Percentiles rank a stretch among this genome's conserved stretches.
Evolutionary conservation across 345 rosid species (phyloP).

Genomic region (Corchorus capsularis): DNA sequence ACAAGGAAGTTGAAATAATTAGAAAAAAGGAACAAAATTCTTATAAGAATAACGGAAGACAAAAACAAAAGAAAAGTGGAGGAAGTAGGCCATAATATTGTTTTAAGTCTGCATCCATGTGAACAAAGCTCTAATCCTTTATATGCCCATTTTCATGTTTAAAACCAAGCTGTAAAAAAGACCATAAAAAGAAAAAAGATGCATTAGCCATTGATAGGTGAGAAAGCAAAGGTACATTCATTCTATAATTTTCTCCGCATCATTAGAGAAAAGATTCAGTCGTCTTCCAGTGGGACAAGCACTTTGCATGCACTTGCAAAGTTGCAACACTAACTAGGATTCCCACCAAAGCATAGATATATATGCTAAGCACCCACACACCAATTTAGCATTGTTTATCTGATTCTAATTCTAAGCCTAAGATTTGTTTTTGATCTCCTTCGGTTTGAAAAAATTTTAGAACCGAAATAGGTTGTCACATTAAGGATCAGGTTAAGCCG

Average conservation of each 20-base stretch:
- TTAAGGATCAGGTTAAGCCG: too few relatives aligned
- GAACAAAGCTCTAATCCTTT: neutral
- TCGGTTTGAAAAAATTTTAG: too few relatives aligned
- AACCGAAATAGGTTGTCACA: too few relatives aligned
- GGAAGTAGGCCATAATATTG: constrained; percentile 22
- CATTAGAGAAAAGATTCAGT: neutral
- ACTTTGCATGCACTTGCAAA: neutral
- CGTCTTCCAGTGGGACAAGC: neutral
- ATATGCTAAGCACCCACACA: neutral
- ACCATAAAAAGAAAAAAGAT: neutral
- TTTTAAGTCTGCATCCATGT: constrained; percentile 6
- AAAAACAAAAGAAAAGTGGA: neutral
- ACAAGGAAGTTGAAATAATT: neutral
- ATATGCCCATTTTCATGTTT: neutral
- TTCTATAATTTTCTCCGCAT: neutral
- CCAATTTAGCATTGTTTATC: neutral
- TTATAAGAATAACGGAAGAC: neutral
- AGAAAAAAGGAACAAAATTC: neutral
- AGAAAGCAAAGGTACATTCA: neutral
- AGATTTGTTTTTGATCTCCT: neutral
- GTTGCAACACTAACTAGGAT: neutral
- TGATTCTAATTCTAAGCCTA: neutral
- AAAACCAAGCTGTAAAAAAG: constrained; percentile 1
- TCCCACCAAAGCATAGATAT: neutral
- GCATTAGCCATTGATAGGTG: neutral